Conservation (phyloP, 2,329 filamentous ascomycete species). For the Colletotrichum sp. region DNA sequence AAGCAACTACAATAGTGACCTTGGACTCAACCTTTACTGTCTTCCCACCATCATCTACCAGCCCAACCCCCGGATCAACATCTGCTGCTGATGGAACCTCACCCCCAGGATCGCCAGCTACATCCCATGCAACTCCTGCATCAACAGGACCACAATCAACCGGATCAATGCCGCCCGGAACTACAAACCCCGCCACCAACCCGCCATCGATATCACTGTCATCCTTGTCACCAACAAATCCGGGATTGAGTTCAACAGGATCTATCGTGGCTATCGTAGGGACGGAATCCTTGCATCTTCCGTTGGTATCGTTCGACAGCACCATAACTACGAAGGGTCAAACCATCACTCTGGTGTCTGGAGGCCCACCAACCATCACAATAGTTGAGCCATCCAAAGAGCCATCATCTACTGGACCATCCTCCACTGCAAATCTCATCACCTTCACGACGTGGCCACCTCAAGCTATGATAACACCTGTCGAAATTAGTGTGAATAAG, state of each 20-base stretch:
- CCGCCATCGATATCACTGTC: fast-evolving
- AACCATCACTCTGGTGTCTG: background rate
- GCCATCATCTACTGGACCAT: background rate
- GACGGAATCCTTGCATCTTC: background rate
- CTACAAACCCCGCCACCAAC: background rate
- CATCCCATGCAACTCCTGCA: fast-evolving
- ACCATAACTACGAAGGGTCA: background rate
- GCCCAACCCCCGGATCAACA: fast-evolving
- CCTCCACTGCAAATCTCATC: fast-evolving
- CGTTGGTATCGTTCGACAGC: background rate
- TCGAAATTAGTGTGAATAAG: background rate
- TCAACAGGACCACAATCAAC: background rate
- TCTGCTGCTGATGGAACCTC: background rate
- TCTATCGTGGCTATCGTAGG: background rate
- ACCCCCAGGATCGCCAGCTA: fast-evolving
- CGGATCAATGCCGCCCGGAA: fast-evolving
- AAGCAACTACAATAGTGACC: background rate
- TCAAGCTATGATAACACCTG: background rate
- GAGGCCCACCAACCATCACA: background rate
- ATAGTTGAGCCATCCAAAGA: background rate
- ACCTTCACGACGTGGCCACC: background rate
- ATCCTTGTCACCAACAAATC: background rate
- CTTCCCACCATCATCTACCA: fast-evolving
- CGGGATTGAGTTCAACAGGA: fast-evolving
- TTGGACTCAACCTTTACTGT: background rate